Evolutionary conservation across 2,329 filamentous ascomycete genomes (phyloP), one percentile per base, ranked within the genome.

Genomic region (Orbilia oligospora): DNA sequence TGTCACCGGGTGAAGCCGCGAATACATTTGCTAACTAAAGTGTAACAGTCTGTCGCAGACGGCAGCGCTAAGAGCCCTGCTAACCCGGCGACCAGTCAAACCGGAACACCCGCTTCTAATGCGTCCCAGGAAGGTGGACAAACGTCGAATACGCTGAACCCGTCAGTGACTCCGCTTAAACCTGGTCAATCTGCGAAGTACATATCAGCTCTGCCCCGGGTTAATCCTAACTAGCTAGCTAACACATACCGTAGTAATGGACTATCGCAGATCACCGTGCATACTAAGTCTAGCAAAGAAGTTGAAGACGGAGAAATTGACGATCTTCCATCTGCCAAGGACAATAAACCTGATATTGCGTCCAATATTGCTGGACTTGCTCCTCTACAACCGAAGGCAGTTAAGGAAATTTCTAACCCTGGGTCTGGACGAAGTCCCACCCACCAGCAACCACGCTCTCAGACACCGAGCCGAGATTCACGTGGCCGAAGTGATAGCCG

Each of bases 251-350:
- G 20, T 22, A 65, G 71, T 24, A 64, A 64, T 48, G 49, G 49
- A 66, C 70, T 64, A 61, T 66, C 33, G 44, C 73, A 77, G 58
- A 80, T 71, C 30, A 80, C 76, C 36, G 75, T 81, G 14, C 81
- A 81, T 22, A 65, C 80, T 12, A 81, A 82, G 66, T 72, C 79
- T n/a, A 80, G 66, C 27, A 80, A 73, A 18, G 81, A 82, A 53
- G 81, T 81, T 51, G 81, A 82, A 58, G 81, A 82, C 66, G 81
- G 81, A 6, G 81, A 82, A 65, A 81, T 82, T 38, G 81, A 82
- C 27, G 81, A 82, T 69, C 48, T 71, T 24, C 65, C 80, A 64
- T 76, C 80, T 20, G 66, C 80, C 33, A 70, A 73, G 55, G 64
- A 76, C 27, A 63, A 46, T 33, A 72, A 71, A 36, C 46, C 46